A percentile compares a stretch with the other conserved stretches of the same genome.
phyloP scores from a whole-genome alignment of 2,329 filamentous ascomycete genomes.

The Daldinia eschscholtzii region DNA sequence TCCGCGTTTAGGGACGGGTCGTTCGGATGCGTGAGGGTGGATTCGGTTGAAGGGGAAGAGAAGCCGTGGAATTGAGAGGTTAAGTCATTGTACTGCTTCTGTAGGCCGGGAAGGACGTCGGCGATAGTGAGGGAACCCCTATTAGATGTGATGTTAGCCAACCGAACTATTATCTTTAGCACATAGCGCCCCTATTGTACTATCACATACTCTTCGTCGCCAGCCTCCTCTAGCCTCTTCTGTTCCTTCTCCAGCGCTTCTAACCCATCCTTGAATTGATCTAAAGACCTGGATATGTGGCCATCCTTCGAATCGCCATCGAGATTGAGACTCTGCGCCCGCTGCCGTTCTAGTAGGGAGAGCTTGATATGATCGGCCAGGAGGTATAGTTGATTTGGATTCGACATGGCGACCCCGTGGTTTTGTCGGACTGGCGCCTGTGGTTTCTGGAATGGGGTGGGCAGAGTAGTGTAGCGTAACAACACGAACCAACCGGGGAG shows the following conservation, averaged over 20 bases:
- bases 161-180: slow-evolving; percentile 9
- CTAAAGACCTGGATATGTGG: slow-evolving; percentile 88
- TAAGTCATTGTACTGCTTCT: slow-evolving; percentile 81
- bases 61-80: slow-evolving; percentile 83
- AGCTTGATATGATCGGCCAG: slow-evolving; percentile 97
- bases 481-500: slow-evolving; percentile 6
- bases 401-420: slow-evolving; percentile 60
- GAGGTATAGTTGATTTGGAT: slow-evolving; percentile 84
- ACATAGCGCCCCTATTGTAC: not conserved
- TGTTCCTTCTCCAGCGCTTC: slow-evolving; percentile 75
- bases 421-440: slow-evolving; percentile 21
- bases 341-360: slow-evolving; percentile 90
- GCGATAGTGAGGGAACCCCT: slow-evolving; percentile 64
- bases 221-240: slow-evolving; percentile 71
- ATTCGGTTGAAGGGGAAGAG: slow-evolving; percentile 62
- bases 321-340: slow-evolving; percentile 83
- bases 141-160: slow-evolving; percentile 23
- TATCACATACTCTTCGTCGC: slow-evolving; percentile 69
- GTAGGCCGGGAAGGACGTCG: slow-evolving; percentile 76
- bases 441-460: slow-evolving; percentile 12
- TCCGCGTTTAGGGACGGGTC: slow-evolving; percentile 71
- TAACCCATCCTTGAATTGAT: slow-evolving; percentile 86
- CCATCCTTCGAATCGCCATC: slow-evolving; percentile 85
- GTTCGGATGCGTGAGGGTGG: slow-evolving; percentile 72
- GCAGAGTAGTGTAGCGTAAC: not conserved